Conservation (phyloP, 1,139 yeast genomes). For the Debaryomycetaceae sp. region DNA sequence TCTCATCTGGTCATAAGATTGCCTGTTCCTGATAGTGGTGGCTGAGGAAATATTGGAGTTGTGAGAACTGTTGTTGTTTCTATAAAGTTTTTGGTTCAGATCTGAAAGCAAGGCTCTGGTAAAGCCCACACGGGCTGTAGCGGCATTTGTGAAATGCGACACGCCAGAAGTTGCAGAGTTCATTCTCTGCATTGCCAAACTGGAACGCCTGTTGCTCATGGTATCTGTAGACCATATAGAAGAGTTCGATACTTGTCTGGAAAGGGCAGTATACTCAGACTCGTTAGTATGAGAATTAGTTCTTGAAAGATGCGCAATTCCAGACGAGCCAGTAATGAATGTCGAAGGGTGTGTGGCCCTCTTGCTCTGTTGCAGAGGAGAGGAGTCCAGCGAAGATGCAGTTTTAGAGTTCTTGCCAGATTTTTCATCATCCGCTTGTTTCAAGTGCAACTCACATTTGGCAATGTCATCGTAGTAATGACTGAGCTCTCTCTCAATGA, state of each 20-base stretch:
- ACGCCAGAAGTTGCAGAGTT: slow-evolving; percentile 30
- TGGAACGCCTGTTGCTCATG: slow-evolving; percentile 20
- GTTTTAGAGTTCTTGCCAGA: not conserved
- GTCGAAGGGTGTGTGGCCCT: not conserved
- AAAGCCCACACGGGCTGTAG: slow-evolving; percentile 34
- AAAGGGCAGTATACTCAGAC: slow-evolving; percentile 13
- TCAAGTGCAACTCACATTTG: slow-evolving; percentile 39
- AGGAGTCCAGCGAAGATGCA: not conserved
- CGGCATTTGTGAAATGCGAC: slow-evolving; percentile 21
- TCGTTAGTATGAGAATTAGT: not conserved
- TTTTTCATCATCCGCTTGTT: slow-evolving; percentile 19
- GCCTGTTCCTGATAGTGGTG: slow-evolving; percentile 24
- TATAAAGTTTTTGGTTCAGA: slow-evolving; percentile 22
- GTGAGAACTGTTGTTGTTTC: slow-evolving; percentile 21
- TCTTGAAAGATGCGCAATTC: not conserved
- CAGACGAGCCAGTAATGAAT: not conserved
- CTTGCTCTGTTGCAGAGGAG: not conserved
- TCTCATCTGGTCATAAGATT: slow-evolving; percentile 28
- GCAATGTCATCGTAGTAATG: slow-evolving; percentile 40
- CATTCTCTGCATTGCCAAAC: slow-evolving; percentile 32
- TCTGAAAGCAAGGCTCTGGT: slow-evolving; percentile 42
- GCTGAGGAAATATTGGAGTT: slow-evolving; percentile 14
- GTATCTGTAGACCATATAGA: slow-evolving; percentile 43
- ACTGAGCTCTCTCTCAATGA: slow-evolving; percentile 43
- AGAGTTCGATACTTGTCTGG: slow-evolving; percentile 30